Conservation (phyloP, 148 eudicot genomes). For the Amaranthus palmeri region DNA sequence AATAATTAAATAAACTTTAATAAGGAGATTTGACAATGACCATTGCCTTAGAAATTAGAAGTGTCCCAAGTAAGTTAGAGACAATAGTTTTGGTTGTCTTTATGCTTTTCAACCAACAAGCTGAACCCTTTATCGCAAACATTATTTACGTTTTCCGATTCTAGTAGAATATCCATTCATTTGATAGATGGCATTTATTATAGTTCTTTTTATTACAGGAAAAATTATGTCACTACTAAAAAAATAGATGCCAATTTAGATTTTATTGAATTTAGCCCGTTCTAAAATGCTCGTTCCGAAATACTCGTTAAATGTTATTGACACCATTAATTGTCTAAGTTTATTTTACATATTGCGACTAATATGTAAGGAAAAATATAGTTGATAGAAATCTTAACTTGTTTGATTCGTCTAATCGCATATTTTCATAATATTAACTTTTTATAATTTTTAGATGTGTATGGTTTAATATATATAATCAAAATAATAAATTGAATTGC, state of each 20-base stretch:
- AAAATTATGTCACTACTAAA: neutral
- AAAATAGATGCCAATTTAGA: neutral
- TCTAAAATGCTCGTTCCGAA: no score
- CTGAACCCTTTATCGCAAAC: conserved; percentile 1
- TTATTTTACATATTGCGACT: no score
- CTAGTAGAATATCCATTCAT: neutral
- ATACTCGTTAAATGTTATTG: no score
- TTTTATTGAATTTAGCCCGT: no score
- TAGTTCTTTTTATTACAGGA: neutral
- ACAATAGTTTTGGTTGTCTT: neutral
- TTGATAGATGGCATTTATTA: neutral
- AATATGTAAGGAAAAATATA: no score
- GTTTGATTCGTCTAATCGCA: no score
- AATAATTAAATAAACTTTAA: neutral
- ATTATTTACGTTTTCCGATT: conserved; percentile 2
- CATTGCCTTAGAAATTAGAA: neutral
- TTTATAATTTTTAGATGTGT: no score
- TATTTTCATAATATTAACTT: no score
- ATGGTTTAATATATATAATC: no score
- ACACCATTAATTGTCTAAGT: no score
- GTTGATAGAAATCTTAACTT: no score
- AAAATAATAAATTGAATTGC: no score
- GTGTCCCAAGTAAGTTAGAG: conserved; percentile 6
- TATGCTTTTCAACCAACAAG: conserved; percentile 6
- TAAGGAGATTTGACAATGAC: neutral